Evolutionary conservation across 2,329 filamentous ascomycete genomes (phyloP), one percentile per base, ranked within the genome.

Genomic region (Botrytis deweyae): DNA sequence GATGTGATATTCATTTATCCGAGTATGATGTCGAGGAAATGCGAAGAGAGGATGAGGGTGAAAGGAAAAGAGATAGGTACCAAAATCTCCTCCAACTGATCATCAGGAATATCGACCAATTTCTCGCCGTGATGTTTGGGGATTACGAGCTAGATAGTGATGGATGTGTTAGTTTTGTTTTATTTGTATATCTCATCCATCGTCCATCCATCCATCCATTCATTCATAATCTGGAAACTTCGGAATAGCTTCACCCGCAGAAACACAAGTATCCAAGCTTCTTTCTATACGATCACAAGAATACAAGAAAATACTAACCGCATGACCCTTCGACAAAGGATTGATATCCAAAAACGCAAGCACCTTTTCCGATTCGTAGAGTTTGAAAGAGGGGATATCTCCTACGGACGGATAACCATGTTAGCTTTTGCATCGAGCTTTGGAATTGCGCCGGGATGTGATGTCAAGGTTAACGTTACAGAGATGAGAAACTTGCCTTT

Each of bases 281-380:
- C 5, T 12, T 25, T 6, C 5, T 12, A 20, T 16, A 25, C 10
- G 4, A 25, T 2, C 67, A 8, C 10, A 42, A 58, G 6, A 44
- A 42, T 7, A 59, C 0, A n/a, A n/a, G 49, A 66, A 65, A 29
- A 12, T 58, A 83, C 90, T 80, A 87, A 98, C 95, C 77, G 95
- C 93, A 81, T 99, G 96, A 73, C 96, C 96, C 81, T 89, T 89
- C 83, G 91, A 94, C 36, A 98, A 86, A 6, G 96, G 96, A 77
- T 94, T 91, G 84, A 99, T 98, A 83, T 99, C 96, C 78, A 99
- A 92, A 83, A 99, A 99, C 16, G 96, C 96, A 76, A 97, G 87
- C 64, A 95, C 93, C 86, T 95, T 97, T 55, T 97, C 93, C 80
- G 89, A 96, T 85, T 99, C 96, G 82, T 93, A 95, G 84, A 99